Base-by-base conservation (phyloP, 148 eudicot genomes). In the Persicaria maculosa region DNA sequence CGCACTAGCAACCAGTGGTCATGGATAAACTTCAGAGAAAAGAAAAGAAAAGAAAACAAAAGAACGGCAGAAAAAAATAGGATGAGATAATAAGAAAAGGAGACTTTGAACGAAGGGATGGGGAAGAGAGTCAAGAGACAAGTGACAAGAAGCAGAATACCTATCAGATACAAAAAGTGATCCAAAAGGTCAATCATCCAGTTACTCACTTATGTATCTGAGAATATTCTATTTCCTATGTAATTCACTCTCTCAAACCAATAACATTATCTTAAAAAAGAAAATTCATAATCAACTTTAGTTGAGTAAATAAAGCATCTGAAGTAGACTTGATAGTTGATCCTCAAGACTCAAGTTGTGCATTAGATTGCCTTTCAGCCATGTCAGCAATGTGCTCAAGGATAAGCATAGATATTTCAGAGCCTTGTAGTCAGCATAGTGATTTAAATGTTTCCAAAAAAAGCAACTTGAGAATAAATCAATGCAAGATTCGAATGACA, bases 401-500 rank as follows among this genome's bases (percentile, higher is more conserved):
- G 43, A 59, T 62, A 22, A 62, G 68, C 68, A 19, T 19, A 19
- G 7, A 59, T 59, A 40, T 22, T 59, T 59, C 40, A 12, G 68
- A 62, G 7, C 40, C 11, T 11, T 9, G 68, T 31, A 7, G 10
- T 62, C 11, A 25, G 44, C 68, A 62, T 31, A 65, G 68, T 62
- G 44, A 62, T 62, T 62, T 44, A 43, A 62, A 5, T 25, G 12
- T 62, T 62, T 62, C 44, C 15, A 62, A 10, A 62, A 19, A 25
- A 25, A 62, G 68, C 15, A 62, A 36, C 68, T 62, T 62, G 44
- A 25, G 68, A 62, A 31, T 62, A 25, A 25, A 54, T 61, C 43
- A 31, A 62, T 62, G 68, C 68, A 31, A 62, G 68, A 62, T 62
- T 62, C 36, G 6, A 62, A 4, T 62, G 68, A 20, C 65, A 59